A percentile compares a stretch with the other conserved stretches of the same genome.
Conservation (phyloP, 23 red algal species). For the Gracilaria gracilis region DNA sequence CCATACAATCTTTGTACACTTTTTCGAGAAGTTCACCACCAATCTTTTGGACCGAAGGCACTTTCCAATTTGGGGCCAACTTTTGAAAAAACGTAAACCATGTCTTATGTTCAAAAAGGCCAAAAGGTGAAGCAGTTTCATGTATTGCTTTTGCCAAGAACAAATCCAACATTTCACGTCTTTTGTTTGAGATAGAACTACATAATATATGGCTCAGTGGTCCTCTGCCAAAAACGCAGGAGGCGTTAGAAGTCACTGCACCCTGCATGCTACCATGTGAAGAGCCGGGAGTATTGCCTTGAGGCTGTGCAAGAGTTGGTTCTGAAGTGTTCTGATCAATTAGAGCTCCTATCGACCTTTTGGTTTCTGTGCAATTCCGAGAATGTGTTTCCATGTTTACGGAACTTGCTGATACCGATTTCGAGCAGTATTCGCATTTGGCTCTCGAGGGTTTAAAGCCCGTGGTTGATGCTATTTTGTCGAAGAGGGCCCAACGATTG, state of each 20-base stretch:
- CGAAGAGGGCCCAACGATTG: background rate
- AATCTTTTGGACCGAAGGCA: background rate
- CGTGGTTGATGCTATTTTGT: background rate
- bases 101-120: background rate
- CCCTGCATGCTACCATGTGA: background rate
- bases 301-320: background rate
- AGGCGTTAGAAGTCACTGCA: background rate
- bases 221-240: background rate
- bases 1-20: constrained; percentile 13
- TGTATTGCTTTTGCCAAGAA: constrained; percentile 8
- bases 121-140: constrained; percentile 26
- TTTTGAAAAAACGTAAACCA: constrained; percentile 18
- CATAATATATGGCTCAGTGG: background rate
- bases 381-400: background rate
- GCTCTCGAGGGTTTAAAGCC: background rate
- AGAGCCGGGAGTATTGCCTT: background rate
- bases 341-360: background rate
- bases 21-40: constrained; percentile 12
- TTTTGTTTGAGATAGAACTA: background rate
- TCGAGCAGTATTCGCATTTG: background rate
- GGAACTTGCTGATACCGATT: background rate
- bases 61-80: background rate
- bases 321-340: background rate
- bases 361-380: background rate
- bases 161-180: background rate